Conservation (phyloP, 345 rosid genomes). For the Salix suchowensis region DNA sequence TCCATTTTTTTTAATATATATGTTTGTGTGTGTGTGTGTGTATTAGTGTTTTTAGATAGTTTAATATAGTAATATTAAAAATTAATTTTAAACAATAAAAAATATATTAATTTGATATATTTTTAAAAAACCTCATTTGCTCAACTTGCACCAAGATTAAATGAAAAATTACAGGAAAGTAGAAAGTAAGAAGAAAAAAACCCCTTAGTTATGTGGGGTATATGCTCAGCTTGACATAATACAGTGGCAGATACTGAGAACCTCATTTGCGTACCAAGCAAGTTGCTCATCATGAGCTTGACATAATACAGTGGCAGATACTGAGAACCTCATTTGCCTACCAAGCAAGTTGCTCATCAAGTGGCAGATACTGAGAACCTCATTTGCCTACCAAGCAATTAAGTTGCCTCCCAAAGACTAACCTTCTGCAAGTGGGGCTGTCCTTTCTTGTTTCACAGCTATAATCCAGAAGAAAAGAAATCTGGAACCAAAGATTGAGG, state of each 20-base stretch:
- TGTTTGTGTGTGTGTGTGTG: too few relatives aligned
- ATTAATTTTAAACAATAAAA: too few relatives aligned
- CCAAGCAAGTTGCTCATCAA: too few relatives aligned
- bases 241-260: conserved; percentile 35
- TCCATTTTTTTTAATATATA: too few relatives aligned
- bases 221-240: conserved; percentile 29
- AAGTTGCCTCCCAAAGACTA: conserved; percentile 31
- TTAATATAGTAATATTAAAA: too few relatives aligned
- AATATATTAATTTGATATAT: too few relatives aligned
- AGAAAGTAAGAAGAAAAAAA: neutral
- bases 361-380: too few relatives aligned
- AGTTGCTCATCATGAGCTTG: too few relatives aligned
- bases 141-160: conserved; percentile 32
- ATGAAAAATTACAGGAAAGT: conserved; percentile 2
- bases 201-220: conserved; percentile 17
- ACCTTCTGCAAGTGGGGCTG: conserved; percentile 36
- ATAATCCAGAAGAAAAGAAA: conserved; percentile 9
- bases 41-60: too few relatives aligned
- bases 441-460: conserved; percentile 29
- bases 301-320: too few relatives aligned
- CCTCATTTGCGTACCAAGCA: conserved; percentile 12
- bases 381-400: conserved; percentile 20
- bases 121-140: too few relatives aligned
- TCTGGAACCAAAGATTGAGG: conserved; percentile 4
- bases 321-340: too few relatives aligned